Evolutionary conservation across 495 filamentous ascomycete genomes (phyloP), one percentile per base, ranked within the genome.

Genomic region (Lasiosphaeria ovina): DNA sequence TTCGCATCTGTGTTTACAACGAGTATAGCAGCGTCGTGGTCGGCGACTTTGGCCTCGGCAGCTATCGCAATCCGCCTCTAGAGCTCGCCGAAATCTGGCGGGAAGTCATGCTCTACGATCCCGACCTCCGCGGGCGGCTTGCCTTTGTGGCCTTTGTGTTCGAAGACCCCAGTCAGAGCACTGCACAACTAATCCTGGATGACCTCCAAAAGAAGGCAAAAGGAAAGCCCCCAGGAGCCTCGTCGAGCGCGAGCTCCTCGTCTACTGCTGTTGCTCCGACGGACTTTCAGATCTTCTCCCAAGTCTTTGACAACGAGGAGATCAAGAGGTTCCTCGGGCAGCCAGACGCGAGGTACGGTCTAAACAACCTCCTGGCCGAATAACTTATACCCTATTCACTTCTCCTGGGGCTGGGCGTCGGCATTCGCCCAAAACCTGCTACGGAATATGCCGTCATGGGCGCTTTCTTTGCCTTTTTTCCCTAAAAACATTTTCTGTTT

Each of bases 41-140:
- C 54, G 87, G 87, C 17, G 85, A 86, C 31, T 91, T 91, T 70
- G 88, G 88, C 6, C 76, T 87, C 3, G 88, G 88, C 1, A 82
- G 83, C 42, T 87, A 88, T 68, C 80, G 84, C 49, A 91, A 91
- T 64, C 88, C 88, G 32, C 78, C 84, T 3, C 70, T 76, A 57
- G 87, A 90, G 67, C 77, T 91, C 12, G 86, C 88, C 38, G 77
- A 77, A 55, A 80, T 91, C 60, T 91, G 88, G 88, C 77, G 83
- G 57, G 83, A 87, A 57, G 74, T 89, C 3, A 75, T 89, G 3
- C 83, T 88, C 51, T 78, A 81, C 54, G 84, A 88, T 56, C 75
- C 79, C 0, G 88, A 91, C 62, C 85, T 91, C 51, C 71, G 76
- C n/a, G 87, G 87, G 33, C 81, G 82, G 55, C 88, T 92, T 67